Base-by-base conservation (phyloP, 345 rosid genomes). In the Luvunga scandens region DNA sequence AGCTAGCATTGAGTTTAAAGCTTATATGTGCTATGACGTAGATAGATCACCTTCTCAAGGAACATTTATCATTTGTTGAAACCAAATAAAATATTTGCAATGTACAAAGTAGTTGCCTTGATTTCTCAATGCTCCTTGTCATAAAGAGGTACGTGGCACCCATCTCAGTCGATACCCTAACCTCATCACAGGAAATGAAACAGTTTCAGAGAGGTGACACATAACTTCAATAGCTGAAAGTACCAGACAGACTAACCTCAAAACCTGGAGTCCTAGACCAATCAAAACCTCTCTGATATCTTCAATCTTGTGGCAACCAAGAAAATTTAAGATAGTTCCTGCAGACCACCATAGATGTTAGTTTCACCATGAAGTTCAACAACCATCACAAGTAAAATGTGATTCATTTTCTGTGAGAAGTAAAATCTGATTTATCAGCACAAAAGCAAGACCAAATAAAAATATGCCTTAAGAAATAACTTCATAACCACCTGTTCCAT, bases 211-310 rank as follows among this genome's bases (percentile, higher is more conserved):
- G 66, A 69, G 42, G 71, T 22, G 33, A 59, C 36, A 36, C 76
- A 21, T 59, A 73, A 13, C 71, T 77, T 75, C 30, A 64, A 74
- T 65, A 56, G 48, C 75, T 34, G 56, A 48, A 6, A 69, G 74
- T 72, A 72, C 33, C 74, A 77, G 59, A 79, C 84, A 63, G 60
- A 84, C 94, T 80, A 77, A 96, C 99, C 99, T 94, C 81, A 91
- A 81, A 82, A 91, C 82, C 84, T 91, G 99, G 86, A 94, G 94
- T 80, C 97, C 94, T 63, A 96, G 75, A 81, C 99, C 96, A 56
- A 92, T 84, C 61, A 87, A 73, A 77, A 92, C 88, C 77, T 90
- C 95, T 81, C 81, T 83, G 83, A 94, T 86, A 81, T 94, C 98
- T 75, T 87, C 93, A 75, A 88, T 81, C 75, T 72, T 86, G 85